Conservation (phyloP, 164 flowering plant genomes). For the Warburgia ugandensis region DNA sequence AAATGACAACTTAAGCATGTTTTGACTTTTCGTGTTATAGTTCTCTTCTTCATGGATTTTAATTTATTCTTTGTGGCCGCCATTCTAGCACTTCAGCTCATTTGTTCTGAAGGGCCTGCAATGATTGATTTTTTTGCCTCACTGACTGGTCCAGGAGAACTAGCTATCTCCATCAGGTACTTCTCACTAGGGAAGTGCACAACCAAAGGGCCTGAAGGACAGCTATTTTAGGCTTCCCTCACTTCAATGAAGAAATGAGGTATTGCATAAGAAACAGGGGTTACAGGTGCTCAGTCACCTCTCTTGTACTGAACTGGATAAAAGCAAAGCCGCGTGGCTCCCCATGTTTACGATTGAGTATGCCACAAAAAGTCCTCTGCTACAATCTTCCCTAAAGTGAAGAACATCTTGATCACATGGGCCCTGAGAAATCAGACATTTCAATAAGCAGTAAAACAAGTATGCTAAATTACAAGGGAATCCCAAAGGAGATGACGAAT, state of each 20-base stretch:
- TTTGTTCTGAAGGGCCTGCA: constrained; percentile 37
- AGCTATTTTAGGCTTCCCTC: constrained; percentile 89
- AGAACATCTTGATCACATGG: constrained; percentile 71
- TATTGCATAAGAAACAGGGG: constrained; percentile 10
- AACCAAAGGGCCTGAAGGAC: constrained; percentile 79
- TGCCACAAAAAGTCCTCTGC: constrained; percentile 84
- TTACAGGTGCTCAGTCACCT: constrained; percentile 40
- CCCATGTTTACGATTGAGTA: constrained; percentile 80
- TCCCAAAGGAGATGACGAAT: not conserved
- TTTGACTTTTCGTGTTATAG: constrained; percentile 46
- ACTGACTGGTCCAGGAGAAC: constrained; percentile 22
- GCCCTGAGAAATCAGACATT: constrained; percentile 33
- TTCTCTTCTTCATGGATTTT: constrained; percentile 58
- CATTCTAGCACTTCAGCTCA: constrained; percentile 58
- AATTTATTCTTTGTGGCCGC: constrained; percentile 84
- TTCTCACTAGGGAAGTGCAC: constrained; percentile 81
- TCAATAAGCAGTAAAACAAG: not conserved
- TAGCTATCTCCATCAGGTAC: constrained; percentile 25
- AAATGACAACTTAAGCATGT: constrained; percentile 12
- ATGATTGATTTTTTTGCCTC: constrained; percentile 25
- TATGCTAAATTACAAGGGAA: not conserved
- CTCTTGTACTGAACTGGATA: constrained; percentile 62
- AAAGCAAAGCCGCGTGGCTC: constrained; percentile 93
- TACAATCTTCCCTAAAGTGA: constrained; percentile 79
- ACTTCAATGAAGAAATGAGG: constrained; percentile 67